Evolutionary conservation across 169 alveolate genomes (phyloP), one percentile per base, ranked within the genome.

Genomic region (Cryptosporidium sp.): DNA sequence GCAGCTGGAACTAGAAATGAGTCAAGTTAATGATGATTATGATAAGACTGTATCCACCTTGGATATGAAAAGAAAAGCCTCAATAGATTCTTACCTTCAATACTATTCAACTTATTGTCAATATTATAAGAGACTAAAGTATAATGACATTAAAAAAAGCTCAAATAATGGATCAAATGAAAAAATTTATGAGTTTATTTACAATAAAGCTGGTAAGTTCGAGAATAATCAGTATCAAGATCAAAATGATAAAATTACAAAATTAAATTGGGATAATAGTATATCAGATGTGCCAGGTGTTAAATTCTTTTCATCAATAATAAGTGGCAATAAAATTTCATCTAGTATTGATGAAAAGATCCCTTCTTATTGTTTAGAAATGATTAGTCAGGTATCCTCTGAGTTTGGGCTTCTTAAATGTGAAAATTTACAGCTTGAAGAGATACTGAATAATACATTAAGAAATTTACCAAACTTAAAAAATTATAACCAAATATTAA

Each of bases 21-120:
- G 39, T 23, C 62, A 41, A 62, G 12, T 41, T 33, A 65, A 61
- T 45, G 37, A 23, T 8, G 89, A 80, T 26, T 65, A 43, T 65
- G 41, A 80, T 65, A 31, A 43, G 18, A 55, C 41, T 16, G n/a
- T 41, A 7, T 39, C 69, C 14, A 31, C 5, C 9, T 37, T 65
- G 37, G 65, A 65, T 33, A 62, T 41, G 41, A 80, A 62, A 31
- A 80, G 41, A 50, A 45, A 48, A 41, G 0, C 31, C 23, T 16
- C 70, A 26, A 61, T 59, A 55, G 75, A 59, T 65, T 59, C 55
- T 31, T 80, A 80, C 18, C 41, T 65, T 6, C 89, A 80, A 43
- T 80, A 45, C 29, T 80, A 80, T 43, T 80, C 89, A 62, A 62
- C 62, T n/a, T 80, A 59, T 50, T 80, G 52, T 65, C 74, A 43